Conservation (phyloP, 1,284 basidiomycete genomes). For the Moesziomyces globuligerus region DNA sequence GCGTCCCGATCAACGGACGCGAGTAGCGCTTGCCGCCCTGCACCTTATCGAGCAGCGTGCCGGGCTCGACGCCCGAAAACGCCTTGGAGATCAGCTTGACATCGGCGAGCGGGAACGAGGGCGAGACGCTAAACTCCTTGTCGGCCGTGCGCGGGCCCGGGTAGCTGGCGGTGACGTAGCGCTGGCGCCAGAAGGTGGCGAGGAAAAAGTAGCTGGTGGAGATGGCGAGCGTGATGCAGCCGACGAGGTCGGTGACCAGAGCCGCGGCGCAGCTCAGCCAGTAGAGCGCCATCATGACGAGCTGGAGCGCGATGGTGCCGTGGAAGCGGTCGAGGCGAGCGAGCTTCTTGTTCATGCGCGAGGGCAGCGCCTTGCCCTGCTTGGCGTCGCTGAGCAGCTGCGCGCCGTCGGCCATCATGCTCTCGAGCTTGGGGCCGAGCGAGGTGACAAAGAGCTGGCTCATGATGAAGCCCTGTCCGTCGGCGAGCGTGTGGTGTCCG, state of each 20-base stretch:
- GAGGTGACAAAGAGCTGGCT: conserved; percentile 59
- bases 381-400: conserved; percentile 49
- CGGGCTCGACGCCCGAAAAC: conserved; percentile 59
- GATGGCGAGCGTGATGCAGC: conserved; percentile 40
- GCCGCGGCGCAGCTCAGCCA: conserved; percentile 46
- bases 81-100: conserved; percentile 64
- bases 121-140: conserved; percentile 51
- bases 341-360: conserved; percentile 57
- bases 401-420: conserved; percentile 53
- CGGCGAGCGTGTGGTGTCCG: conserved; percentile 62
- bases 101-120: conserved; percentile 44
- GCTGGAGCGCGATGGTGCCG: conserved; percentile 39
- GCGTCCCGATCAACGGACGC: conserved; percentile 40
- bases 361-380: conserved; percentile 55
- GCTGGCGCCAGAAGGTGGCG: conserved; percentile 54
- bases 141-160: conserved; percentile 44
- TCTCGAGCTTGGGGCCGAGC: conserved; percentile 57
- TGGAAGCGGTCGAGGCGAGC: conserved; percentile 53
- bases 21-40: conserved; percentile 33
- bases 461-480: conserved; percentile 65
- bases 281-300: conserved; percentile 54
- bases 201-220: conserved; percentile 47
- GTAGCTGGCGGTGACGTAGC: conserved; percentile 49
- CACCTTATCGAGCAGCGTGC: conserved; percentile 44
- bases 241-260: conserved; percentile 33